Evolutionary conservation across 495 filamentous ascomycete species (phyloP).

Genomic region (Usnea hakonensis): DNA sequence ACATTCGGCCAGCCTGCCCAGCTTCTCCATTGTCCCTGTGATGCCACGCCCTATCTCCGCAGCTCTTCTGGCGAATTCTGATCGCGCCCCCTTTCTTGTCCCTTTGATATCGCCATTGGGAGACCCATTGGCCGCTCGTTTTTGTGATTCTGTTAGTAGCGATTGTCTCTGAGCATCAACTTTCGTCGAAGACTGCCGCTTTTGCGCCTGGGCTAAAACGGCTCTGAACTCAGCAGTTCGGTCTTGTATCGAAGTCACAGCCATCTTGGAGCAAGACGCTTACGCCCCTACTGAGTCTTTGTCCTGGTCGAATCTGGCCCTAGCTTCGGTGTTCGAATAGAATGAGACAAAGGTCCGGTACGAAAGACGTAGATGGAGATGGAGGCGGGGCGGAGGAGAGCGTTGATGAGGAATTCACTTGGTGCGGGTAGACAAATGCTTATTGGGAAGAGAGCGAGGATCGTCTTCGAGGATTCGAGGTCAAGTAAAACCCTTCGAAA

Average conservation of each 20-base stretch:
- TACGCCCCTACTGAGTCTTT: background rate
- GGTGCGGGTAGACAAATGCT: background rate
- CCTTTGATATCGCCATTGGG: slow-evolving; percentile 38
- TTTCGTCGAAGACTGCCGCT: slow-evolving; percentile 59
- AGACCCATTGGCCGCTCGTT: slow-evolving; percentile 58
- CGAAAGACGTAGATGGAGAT: background rate
- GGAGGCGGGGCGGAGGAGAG: background rate
- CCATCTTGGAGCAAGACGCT: slow-evolving; percentile 33
- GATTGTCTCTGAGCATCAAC: slow-evolving; percentile 68
- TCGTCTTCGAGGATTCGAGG: background rate
- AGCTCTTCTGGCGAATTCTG: slow-evolving; percentile 84
- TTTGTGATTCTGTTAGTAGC: slow-evolving; percentile 69
- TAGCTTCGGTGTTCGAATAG: background rate
- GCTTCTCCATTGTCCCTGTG: slow-evolving; percentile 83
- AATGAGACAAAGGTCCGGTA: background rate
- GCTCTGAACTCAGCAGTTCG: slow-evolving; percentile 89
- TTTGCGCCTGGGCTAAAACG: slow-evolving; percentile 77
- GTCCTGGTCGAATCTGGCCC: background rate
- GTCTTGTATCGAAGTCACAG: slow-evolving; percentile 80
- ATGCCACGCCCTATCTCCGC: slow-evolving; percentile 88
- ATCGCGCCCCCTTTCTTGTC: slow-evolving; percentile 40
- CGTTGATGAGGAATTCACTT: background rate
- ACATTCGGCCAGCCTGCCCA: slow-evolving; percentile 85
- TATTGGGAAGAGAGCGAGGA: background rate
- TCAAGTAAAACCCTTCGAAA: background rate